Evolutionary conservation across 306 rosid genomes (phyloP), one percentile per base, ranked within the genome.

Genomic region (Luffa acutangula): DNA sequence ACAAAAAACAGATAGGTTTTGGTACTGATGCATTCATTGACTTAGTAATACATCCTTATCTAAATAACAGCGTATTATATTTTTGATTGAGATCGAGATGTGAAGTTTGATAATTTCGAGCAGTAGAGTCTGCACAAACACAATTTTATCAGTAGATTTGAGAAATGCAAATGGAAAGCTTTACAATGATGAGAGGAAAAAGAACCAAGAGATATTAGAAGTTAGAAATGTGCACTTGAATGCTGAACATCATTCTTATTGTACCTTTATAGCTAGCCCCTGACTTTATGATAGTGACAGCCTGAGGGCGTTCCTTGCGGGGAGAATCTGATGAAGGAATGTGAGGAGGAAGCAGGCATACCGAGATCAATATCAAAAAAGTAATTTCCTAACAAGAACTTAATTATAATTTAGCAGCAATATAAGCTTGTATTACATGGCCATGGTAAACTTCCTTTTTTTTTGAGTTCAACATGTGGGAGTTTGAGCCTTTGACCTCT

Each of bases 311-410:
- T 91, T 52, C 82, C 87, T 63, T 92, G 97, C 74, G 86, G 60
- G 70, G 97, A 94, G 83, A 94, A 94, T 87, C 52, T 94, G 36
- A 81, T 90, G 77, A 94, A 94, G 85, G 98, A 94, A 81, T 94
- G 98, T 74, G 85, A 89, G 82, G 98, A 94, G 89, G 98, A 92
- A 90, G 98, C 98, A 2, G 97, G 98, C 80, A 94, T 94, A 41
- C 95, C 97, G 7, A 86, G 90, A 64, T 87, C 95, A 84, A 77
- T 92, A 79, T 89, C 97, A 36, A 83, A 80, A 4, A 9, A 85
- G 98, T 88, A 84, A 79, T 89, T 81, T 81, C 75, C n/a, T 75
- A 31, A 64, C 58, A 25, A 39, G 77, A 75, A 52, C 18, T 65
- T 58, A 17, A 25, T 43, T 39, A 48, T 33, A 56, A 9, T 21